Percentiles rank a stretch among this genome's conserved stretches.
Evolutionary conservation across 768 basidiomycete genomes (phyloP).

Genomic region (Cyathus striatus): DNA sequence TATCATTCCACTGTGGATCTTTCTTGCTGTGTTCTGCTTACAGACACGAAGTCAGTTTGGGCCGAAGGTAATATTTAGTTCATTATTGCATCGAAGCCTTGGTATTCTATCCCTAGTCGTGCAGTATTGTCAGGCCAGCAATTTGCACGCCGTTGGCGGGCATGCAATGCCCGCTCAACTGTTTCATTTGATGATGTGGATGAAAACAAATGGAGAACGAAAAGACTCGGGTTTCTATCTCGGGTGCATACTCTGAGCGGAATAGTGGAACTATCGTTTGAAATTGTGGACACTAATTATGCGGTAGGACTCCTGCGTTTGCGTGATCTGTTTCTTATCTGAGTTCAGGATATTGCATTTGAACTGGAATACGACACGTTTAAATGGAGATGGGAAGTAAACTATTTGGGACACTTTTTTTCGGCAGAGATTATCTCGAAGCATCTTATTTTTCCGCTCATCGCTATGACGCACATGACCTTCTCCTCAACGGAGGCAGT

Average conservation of each 20-base stretch:
- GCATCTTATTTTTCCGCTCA: conserved; percentile 73
- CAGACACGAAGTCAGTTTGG: conserved; percentile 75
- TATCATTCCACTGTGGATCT: conserved; percentile 48
- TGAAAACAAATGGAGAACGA: conserved; percentile 61
- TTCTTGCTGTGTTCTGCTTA: conserved; percentile 57
- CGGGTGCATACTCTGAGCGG: conserved; percentile 60
- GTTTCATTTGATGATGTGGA: conserved; percentile 26
- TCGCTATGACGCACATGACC: conserved; percentile 64
- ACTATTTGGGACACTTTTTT: conserved; percentile 52
- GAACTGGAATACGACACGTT: conserved; percentile 53
- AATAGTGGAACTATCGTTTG: conserved; percentile 52
- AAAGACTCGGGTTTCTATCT: conserved; percentile 48
- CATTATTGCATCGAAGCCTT: conserved; percentile 3
- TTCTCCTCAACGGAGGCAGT: conserved; percentile 59
- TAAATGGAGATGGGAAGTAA: conserved; percentile 80
- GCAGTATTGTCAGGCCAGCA: conserved; percentile 52
- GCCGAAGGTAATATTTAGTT: conserved; percentile 49
- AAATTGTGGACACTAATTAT: conserved; percentile 52
- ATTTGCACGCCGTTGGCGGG: conserved; percentile 67
- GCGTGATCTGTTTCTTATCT: conserved; percentile 8
- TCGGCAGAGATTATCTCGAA: conserved; percentile 74
- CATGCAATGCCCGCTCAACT: conserved; percentile 40
- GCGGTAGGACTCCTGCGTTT: too few relatives aligned
- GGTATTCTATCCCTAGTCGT: conserved; percentile 8
- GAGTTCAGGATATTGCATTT: conserved; percentile 59